Conservation (phyloP, 1,284 basidiomycete genomes). For the Polyporus tsugae region DNA sequence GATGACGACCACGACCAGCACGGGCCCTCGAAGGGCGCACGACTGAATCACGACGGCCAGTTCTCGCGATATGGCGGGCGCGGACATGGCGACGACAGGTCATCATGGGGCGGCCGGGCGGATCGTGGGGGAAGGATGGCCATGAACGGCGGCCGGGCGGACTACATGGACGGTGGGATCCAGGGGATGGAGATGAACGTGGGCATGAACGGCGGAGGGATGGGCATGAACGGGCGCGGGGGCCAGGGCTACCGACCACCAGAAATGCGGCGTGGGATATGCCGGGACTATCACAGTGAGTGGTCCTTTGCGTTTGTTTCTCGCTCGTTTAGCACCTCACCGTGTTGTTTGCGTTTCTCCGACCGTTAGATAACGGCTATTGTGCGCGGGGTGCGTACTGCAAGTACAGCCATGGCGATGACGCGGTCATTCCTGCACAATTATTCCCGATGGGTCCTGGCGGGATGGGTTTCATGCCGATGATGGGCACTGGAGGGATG, state of each 20-base stretch:
- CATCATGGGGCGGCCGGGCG: conserved; percentile 50
- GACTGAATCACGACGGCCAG: conserved; percentile 66
- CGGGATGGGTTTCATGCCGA: conserved; percentile 70
- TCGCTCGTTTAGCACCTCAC: conserved; percentile 9
- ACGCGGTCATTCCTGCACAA: conserved; percentile 76
- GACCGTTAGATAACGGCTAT: conserved; percentile 80
- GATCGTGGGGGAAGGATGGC: conserved; percentile 42
- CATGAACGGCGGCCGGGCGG: conserved; percentile 36
- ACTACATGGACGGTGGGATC: conserved; percentile 44
- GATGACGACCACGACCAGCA: conserved; percentile 69
- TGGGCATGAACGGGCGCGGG: conserved; percentile 57
- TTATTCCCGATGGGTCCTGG: conserved; percentile 62
- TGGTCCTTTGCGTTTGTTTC: conserved; percentile 27
- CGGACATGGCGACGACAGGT: conserved; percentile 36
- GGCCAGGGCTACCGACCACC: conserved; percentile 68
- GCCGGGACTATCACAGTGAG: conserved; percentile 92
- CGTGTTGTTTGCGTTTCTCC: not conserved
- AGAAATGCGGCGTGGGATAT: conserved; percentile 71
- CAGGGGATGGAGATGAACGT: conserved; percentile 45
- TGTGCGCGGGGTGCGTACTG: conserved; percentile 92
- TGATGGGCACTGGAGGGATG: conserved; percentile 53
- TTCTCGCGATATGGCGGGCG: conserved; percentile 62
- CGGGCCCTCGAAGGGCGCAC: conserved; percentile 74
- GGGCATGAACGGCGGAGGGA: conserved; percentile 43
- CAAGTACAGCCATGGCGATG: conserved; percentile 91